Evolutionary conservation across 371 early-diverging fungal species (phyloP).

Genomic region (Rozella allomycis): DNA sequence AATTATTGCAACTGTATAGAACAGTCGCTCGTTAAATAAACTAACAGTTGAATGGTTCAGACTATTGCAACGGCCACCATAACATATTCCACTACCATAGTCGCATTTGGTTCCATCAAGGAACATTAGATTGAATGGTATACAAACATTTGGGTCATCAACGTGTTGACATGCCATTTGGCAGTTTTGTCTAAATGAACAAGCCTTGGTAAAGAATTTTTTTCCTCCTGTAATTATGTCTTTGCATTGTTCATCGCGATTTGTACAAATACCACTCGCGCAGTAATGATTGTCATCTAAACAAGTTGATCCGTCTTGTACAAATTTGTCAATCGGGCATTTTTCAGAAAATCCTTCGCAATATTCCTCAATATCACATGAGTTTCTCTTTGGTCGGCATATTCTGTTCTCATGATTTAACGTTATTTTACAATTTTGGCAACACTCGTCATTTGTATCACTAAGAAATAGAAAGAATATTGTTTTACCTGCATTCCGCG

Average conservation of each 20-base stretch:
- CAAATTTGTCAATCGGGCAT: constrained; percentile 50
- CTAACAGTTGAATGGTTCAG: too few species aligned
- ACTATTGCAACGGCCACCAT: too few species aligned
- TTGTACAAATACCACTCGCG: constrained; percentile 73
- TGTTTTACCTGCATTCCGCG: constrained; percentile 30
- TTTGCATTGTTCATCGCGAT: constrained; percentile 54
- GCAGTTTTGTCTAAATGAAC: too few species aligned
- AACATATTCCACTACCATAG: too few species aligned
- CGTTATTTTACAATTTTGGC: constrained; percentile 43
- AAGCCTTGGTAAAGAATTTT: too few species aligned
- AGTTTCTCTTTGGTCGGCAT: constrained; percentile 48
- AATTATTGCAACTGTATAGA: too few species aligned
- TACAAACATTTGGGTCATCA: too few species aligned
- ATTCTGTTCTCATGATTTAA: constrained; percentile 30
- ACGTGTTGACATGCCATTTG: too few species aligned
- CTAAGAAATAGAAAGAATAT: constrained; percentile 44
- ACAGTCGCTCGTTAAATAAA: too few species aligned
- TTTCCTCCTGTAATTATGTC: constrained; percentile 2
- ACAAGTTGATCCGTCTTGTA: constrained; percentile 45
- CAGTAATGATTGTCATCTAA: constrained; percentile 23
- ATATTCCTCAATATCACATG: constrained; percentile 57
- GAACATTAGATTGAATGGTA: too few species aligned
- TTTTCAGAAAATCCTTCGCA: constrained; percentile 47
- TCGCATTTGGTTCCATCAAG: too few species aligned
- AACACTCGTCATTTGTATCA: constrained; percentile 70